Percentiles rank a stretch among this genome's conserved stretches.
phyloP scores from a whole-genome alignment of 2,329 filamentous ascomycete species.

The Pestalotiopsis sp. region DNA sequence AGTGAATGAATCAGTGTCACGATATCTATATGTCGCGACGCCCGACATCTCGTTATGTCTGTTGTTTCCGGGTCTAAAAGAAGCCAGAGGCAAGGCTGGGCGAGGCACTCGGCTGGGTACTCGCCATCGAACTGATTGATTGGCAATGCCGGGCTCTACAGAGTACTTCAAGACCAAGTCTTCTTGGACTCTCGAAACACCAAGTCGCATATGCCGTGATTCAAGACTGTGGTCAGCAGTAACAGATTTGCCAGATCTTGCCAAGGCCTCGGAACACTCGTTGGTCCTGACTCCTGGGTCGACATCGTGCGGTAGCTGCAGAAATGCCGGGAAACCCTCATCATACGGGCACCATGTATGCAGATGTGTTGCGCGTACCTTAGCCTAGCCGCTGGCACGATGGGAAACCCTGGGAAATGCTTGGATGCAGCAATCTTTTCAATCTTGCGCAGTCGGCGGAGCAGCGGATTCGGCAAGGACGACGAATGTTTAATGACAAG shows the following conservation, averaged over 20 bases:
- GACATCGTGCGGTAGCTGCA: not conserved
- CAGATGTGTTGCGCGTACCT: not conserved
- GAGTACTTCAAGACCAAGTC: not conserved
- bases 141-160: not conserved
- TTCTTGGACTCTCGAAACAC: not conserved
- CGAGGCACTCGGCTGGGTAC: not conserved
- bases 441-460: not conserved
- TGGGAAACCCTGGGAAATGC: not conserved
- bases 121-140: not conserved
- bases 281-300: not conserved
- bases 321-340: not conserved
- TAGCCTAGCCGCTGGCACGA: not conserved
- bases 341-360: not conserved
- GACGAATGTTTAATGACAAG: not conserved
- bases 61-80: not conserved
- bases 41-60: not conserved
- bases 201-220: not conserved
- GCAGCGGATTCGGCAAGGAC: not conserved
- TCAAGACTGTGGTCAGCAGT: not conserved
- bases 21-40: not conserved
- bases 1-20: not conserved
- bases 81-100: not conserved
- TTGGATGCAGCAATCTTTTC: not conserved
- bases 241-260: not conserved
- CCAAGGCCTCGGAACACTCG: conserved; percentile 2